Evolutionary conservation across 768 basidiomycete genomes (phyloP), one percentile per base, ranked within the genome.

Genomic region (Xerocomellus chrysenteron): DNA sequence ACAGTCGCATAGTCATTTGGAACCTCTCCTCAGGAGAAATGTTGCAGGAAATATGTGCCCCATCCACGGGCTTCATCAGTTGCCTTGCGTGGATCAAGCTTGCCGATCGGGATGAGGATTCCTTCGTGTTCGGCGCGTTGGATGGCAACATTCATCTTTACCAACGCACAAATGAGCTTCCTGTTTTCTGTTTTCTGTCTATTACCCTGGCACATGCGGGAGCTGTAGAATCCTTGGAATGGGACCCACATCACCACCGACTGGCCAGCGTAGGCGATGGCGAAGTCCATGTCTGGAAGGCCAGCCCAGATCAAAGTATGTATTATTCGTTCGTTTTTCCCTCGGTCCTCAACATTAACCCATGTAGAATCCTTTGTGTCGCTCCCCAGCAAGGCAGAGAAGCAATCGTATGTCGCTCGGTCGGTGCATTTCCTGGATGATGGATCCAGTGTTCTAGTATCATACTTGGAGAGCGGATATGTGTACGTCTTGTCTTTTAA

Each of bases 391-490:
- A 39, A n/a, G 12, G 4, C 19, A 2, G 11, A 33, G 4, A 54
- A 54, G 11, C 44, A 54, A 21, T 17, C 37, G 1, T 58, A 58
- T 26, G 24, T 54, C 6, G 37, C 47, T 14, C 14, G 30, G 4
- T 54, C 37, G 0, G 44, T 54, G 21, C 21, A 21, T 21, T 21
- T 2, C 21, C 21, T 21, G 21, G 21, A 21, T 21, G 21, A 21
- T 21, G 21, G 21, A 21, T 21, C 21, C 21, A 21, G 21, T 21
- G 21, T 21, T 21, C 28, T 58, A 2, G 57, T 58, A 4, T 54
- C 13, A 30, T 58, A 54, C 19, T 37, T 58, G 1, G 36, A 58
- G 37, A 58, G 57, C 24, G 47, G 52, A 9, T 26, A 33, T 16
- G 10, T 58, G 47, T 58, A 32, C 1, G 19, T 54, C 14, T 26